These are phyloP conservation scores for Protea cynaroides DNA, from an alignment of 164 flowering plant species.

Conservation along the genomic window DNA sequence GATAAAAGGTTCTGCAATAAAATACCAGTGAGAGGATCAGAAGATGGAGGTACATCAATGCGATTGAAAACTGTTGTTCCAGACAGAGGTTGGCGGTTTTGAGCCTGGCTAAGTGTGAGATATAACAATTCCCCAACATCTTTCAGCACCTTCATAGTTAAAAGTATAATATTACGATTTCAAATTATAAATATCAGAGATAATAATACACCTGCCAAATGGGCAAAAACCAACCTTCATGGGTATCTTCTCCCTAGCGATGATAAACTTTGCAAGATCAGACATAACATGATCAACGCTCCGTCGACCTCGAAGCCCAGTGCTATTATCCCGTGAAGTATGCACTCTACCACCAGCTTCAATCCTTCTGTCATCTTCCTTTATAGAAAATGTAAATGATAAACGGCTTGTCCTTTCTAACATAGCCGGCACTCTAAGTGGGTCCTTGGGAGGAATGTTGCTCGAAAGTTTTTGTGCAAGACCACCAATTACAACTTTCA, in stretches of 20 bases:
- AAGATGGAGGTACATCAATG: slow-evolving; percentile 58
- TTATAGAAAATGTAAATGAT: slow-evolving; percentile 65
- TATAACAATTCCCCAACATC: slow-evolving; percentile 68
- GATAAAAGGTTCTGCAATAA: background rate
- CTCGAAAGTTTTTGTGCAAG: slow-evolving; percentile 45
- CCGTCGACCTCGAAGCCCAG: slow-evolving; percentile 39
- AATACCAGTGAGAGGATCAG: slow-evolving; percentile 83
- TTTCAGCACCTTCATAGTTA: slow-evolving; percentile 63
- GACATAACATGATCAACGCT: slow-evolving; percentile 52
- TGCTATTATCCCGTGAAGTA: slow-evolving; percentile 29
- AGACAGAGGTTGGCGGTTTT: slow-evolving; percentile 64
- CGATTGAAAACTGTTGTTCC: slow-evolving; percentile 87
- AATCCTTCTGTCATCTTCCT: slow-evolving; percentile 34
- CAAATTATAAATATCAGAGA: background rate
- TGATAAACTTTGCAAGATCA: slow-evolving; percentile 58
- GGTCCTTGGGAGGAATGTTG: slow-evolving; percentile 27
- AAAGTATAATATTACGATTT: slow-evolving; percentile 1
- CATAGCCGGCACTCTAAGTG: slow-evolving; percentile 72
- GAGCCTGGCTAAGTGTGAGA: slow-evolving; percentile 61
- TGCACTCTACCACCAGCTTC: slow-evolving; percentile 33
- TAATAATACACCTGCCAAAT: background rate
- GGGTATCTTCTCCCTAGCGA: slow-evolving; percentile 67
- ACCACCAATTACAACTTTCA: slow-evolving; percentile 66
- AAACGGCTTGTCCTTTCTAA: slow-evolving; percentile 49
- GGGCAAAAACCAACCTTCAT: slow-evolving; percentile 49